Evolutionary conservation across 108 stramenopile genomes (phyloP).

Genomic region (Skeletonema tropicum): DNA sequence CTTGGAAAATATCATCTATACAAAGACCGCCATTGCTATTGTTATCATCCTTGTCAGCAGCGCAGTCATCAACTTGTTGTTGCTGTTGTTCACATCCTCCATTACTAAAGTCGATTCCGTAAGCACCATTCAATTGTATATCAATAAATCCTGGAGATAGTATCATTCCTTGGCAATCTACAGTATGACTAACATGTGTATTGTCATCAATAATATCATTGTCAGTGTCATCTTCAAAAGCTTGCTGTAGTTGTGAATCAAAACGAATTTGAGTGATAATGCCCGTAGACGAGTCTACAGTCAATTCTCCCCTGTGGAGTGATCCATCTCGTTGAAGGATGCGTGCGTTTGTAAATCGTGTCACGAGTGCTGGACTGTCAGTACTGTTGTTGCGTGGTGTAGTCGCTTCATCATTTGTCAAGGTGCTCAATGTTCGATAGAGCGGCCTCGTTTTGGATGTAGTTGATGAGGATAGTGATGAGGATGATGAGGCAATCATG

Average conservation of each 20-base stretch:
- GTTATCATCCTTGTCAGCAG: neutral
- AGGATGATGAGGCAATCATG: neutral
- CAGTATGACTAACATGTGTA: neutral
- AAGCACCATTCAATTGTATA: slow-evolving; percentile 61
- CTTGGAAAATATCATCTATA: slow-evolving; percentile 27
- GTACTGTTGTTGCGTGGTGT: neutral
- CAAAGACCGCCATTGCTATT: neutral
- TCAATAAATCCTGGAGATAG: slow-evolving; percentile 65
- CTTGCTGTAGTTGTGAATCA: neutral
- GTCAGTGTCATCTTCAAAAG: neutral
- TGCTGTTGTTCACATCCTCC: neutral
- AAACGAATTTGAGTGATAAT: slow-evolving; percentile 19
- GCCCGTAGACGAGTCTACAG: slow-evolving; percentile 19
- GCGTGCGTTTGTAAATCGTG: slow-evolving; percentile 31
- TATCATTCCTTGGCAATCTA: slow-evolving; percentile 51
- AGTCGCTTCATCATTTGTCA: neutral
- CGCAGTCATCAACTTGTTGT: neutral
- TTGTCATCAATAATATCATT: neutral
- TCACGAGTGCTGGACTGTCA: neutral
- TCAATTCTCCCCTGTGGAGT: slow-evolving; percentile 19
- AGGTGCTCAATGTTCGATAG: slow-evolving; percentile 18
- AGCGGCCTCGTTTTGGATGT: neutral
- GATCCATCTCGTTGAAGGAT: slow-evolving; percentile 41
- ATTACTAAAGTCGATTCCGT: slow-evolving; percentile 53
- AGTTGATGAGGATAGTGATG: neutral